These are phyloP conservation scores for Trichosporon sp. DNA, from an alignment of 1,284 basidiomycete genomes.

Conservation along the genomic window DNA sequence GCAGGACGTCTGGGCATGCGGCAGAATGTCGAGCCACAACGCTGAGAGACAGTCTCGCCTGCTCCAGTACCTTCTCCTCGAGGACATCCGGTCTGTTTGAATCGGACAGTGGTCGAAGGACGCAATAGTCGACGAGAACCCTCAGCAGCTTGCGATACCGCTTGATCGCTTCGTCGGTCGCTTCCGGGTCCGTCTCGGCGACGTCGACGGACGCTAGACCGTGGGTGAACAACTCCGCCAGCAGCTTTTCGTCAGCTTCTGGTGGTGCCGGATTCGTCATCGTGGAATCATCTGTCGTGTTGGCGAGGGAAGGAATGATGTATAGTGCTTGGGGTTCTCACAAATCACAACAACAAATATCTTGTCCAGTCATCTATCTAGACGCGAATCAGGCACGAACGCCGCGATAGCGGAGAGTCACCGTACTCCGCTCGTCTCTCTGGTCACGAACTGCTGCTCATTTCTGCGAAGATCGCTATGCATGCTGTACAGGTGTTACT, in stretches of 20 bases:
- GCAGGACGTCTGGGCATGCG: conserved; percentile 26
- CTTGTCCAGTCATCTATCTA: not conserved
- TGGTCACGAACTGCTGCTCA: too few species aligned
- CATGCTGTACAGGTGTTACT: not conserved
- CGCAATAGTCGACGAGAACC: conserved; percentile 35
- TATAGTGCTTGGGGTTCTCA: not conserved
- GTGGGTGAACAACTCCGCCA: conserved; percentile 34
- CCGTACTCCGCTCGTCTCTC: not conserved
- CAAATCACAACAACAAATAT: conserved; percentile 1
- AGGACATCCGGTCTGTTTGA: not conserved
- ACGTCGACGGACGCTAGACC: conserved; percentile 27
- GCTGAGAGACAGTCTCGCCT: conserved; percentile 28
- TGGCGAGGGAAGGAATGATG: not conserved
- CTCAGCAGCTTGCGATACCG: conserved; percentile 32
- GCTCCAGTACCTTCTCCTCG: conserved; percentile 16
- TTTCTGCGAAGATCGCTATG: too few species aligned
- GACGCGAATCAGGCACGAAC: not conserved
- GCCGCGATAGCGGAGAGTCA: not conserved
- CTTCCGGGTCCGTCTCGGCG: conserved; percentile 12
- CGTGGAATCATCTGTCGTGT: not conserved
- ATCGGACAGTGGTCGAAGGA: conserved; percentile 23
- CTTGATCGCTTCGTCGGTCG: conserved; percentile 1
- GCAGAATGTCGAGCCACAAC: conserved; percentile 28
- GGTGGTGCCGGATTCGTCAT: not conserved
- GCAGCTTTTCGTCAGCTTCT: conserved; percentile 22